Evolutionary conservation across 306 rosid genomes (phyloP).

Genomic region (Prunus campanulata): DNA sequence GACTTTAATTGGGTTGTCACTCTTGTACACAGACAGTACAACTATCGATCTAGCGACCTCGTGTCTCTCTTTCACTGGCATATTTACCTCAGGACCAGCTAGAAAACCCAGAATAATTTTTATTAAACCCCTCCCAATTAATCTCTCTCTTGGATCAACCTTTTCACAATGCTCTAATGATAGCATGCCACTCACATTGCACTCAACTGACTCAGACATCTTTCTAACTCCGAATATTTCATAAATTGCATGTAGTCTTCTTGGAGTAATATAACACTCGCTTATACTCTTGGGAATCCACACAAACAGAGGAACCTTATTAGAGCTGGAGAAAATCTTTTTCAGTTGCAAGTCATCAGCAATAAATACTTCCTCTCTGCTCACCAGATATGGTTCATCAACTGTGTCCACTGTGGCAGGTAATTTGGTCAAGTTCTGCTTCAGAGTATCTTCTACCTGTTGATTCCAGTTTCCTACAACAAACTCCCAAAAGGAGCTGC

Average conservation of each 20-base stretch:
- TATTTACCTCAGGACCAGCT: slow-evolving; percentile 9
- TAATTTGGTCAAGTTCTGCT: background rate
- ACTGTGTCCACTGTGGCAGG: background rate
- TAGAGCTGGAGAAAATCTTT: slow-evolving; percentile 5
- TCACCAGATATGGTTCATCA: slow-evolving; percentile 7
- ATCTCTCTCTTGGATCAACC: background rate
- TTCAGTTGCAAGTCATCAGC: slow-evolving; percentile 22
- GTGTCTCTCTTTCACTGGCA: slow-evolving; percentile 15
- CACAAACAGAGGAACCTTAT: slow-evolving; percentile 8
- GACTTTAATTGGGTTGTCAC: slow-evolving; percentile 8
- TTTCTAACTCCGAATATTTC: slow-evolving; percentile 14
- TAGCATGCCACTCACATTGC: background rate
- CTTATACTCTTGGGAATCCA: slow-evolving; percentile 8
- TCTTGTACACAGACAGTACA: background rate
- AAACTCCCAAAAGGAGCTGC: background rate
- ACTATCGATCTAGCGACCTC: background rate
- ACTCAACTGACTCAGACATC: slow-evolving; percentile 13
- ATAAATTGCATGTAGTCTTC: slow-evolving; percentile 3
- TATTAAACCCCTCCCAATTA: slow-evolving; percentile 14
- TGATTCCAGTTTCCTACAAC: slow-evolving; percentile 15
- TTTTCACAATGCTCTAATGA: background rate
- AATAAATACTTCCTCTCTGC: slow-evolving; percentile 12
- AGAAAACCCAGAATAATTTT: slow-evolving; percentile 18
- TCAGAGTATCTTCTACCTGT: background rate
- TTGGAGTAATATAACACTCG: background rate